These are phyloP conservation scores for Psilocybe cyanescens DNA, from an alignment of 768 basidiomycete genomes.

Conservation along the genomic window DNA sequence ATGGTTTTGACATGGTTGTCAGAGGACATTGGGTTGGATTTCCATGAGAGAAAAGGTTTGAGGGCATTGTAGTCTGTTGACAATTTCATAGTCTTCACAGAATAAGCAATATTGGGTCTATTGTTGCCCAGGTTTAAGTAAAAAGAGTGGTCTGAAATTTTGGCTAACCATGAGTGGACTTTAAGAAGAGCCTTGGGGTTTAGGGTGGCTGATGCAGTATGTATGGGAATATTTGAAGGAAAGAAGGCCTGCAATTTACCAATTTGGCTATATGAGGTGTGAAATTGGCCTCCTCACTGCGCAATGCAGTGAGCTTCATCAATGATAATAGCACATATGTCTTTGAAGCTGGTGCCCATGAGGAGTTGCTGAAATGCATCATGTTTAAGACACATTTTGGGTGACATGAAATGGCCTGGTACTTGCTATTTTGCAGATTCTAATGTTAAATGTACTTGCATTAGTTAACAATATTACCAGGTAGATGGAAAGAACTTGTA, in stretches of 20 bases:
- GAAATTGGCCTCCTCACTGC: slow-evolving; percentile 34
- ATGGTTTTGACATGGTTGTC: slow-evolving; percentile 25
- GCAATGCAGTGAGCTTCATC: slow-evolving; percentile 43
- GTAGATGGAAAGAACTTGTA: slow-evolving; percentile 17
- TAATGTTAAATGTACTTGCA: slow-evolving; percentile 7
- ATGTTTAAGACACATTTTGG: slow-evolving; percentile 43
- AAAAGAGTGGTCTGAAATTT: slow-evolving; percentile 26
- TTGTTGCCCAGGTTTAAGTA: slow-evolving; percentile 42
- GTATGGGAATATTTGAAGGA: slow-evolving; percentile 30
- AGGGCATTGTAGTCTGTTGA: slow-evolving; percentile 27
- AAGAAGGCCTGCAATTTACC: slow-evolving; percentile 31
- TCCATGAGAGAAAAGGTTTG: slow-evolving; percentile 8
- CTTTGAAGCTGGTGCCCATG: slow-evolving; percentile 17
- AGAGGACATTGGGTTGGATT: not conserved
- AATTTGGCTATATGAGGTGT: slow-evolving; percentile 30
- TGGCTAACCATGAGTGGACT: slow-evolving; percentile 24
- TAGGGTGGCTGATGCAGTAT: slow-evolving; percentile 38
- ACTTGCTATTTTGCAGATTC: slow-evolving; percentile 25
- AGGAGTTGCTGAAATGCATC: slow-evolving; percentile 29
- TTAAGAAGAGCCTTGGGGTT: slow-evolving; percentile 29
- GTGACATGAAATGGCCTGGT: slow-evolving; percentile 36
- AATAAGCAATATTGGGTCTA: slow-evolving; percentile 35
- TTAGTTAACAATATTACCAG: not conserved
- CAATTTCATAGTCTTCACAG: slow-evolving; percentile 24
- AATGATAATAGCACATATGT: slow-evolving; percentile 32